phyloP scores from a whole-genome alignment of 768 basidiomycete genomes.

The Boletus coccyginus region DNA sequence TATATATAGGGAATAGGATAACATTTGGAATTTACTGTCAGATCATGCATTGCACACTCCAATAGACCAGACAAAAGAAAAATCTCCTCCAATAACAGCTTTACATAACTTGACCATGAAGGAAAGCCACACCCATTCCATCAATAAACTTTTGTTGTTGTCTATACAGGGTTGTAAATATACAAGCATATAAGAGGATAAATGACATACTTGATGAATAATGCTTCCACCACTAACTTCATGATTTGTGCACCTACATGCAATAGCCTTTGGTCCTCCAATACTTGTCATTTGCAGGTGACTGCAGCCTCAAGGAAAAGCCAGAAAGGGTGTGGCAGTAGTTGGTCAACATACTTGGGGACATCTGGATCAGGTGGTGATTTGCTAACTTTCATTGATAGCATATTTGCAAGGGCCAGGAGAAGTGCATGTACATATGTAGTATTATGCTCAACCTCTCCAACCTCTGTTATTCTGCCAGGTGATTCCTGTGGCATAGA shows the following conservation, averaged over 20 bases:
- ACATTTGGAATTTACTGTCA: too few species aligned
- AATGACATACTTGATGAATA: slow-evolving; percentile 60
- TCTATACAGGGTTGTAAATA: slow-evolving; percentile 29
- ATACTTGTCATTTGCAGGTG: slow-evolving; percentile 22
- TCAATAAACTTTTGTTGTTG: slow-evolving; percentile 59
- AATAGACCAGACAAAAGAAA: too few species aligned
- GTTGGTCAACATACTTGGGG: slow-evolving; percentile 71
- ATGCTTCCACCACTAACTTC: slow-evolving; percentile 60
- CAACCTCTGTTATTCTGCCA: slow-evolving; percentile 4
- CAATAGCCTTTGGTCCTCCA: slow-evolving; percentile 36
- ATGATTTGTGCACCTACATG: slow-evolving; percentile 60
- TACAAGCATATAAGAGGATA: background rate
- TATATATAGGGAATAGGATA: too few species aligned
- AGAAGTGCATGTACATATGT: slow-evolving; percentile 88
- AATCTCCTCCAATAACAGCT: slow-evolving; percentile 52
- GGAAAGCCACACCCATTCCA: slow-evolving; percentile 38
- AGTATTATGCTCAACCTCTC: slow-evolving; percentile 56
- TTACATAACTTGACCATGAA: slow-evolving; percentile 45
- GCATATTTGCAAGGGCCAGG: slow-evolving; percentile 59
- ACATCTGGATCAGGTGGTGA: slow-evolving; percentile 63
- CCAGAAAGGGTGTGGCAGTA: slow-evolving; percentile 71
- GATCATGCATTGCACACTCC: too few species aligned
- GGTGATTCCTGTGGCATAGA: slow-evolving; percentile 7
- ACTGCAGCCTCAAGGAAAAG: slow-evolving; percentile 50
- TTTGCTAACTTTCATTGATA: slow-evolving; percentile 49